These are phyloP conservation scores for Ceratobasidium theobromae DNA, from an alignment of 1,284 basidiomycete species.

Conservation along the genomic window DNA sequence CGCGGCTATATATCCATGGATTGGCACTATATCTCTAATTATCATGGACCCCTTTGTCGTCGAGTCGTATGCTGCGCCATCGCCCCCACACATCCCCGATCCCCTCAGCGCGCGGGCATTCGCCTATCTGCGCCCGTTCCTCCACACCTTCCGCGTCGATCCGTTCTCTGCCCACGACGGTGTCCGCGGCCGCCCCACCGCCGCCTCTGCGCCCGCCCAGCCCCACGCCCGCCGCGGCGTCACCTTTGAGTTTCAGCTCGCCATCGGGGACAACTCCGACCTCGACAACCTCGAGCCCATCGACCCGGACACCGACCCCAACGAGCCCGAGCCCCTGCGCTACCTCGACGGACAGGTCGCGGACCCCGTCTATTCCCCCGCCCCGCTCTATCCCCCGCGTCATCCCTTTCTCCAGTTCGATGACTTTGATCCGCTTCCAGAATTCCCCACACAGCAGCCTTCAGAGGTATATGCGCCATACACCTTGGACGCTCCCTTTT, in stretches of 20 bases:
- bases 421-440: neutral
- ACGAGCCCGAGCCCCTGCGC: too few species aligned
- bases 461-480: too few species aligned
- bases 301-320: too few species aligned
- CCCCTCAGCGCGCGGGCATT: neutral
- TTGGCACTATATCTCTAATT: too few species aligned
- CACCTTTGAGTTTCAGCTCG: slow-evolving; percentile 11
- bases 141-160: neutral
- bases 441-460: too few species aligned
- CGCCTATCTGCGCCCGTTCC: neutral
- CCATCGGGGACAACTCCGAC: neutral
- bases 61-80: neutral
- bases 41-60: too few species aligned
- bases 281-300: too few species aligned
- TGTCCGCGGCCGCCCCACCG: slow-evolving; percentile 1
- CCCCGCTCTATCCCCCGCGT: neutral
- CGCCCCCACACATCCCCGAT: neutral
- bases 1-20: too few species aligned
- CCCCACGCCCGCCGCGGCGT: neutral
- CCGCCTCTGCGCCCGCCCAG: neutral
- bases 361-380: too few species aligned
- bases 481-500: too few species aligned
- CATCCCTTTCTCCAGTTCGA: neutral
- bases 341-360: neutral
- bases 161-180: slow-evolving; percentile 20